Conservation (phyloP, 331 rosid genomes). For the Rosa hybrid region DNA sequence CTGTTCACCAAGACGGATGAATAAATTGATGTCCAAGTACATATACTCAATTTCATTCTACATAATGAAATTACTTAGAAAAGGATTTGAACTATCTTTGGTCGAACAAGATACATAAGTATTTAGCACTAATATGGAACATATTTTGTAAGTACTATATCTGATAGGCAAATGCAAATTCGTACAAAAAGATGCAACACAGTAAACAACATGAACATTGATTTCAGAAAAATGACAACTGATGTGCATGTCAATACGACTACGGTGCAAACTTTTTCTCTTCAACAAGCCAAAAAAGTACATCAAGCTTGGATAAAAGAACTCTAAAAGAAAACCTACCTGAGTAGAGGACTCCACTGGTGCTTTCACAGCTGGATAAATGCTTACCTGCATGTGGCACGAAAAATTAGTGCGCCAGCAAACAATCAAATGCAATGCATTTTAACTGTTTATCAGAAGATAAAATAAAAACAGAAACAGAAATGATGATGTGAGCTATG, state of each 20-base stretch:
- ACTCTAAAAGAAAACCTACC: slow-evolving; percentile 42
- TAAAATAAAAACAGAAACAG: not conserved
- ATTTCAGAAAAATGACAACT: not conserved
- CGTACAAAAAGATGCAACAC: not conserved
- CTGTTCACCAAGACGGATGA: slow-evolving; percentile 38
- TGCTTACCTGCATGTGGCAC: slow-evolving; percentile 66
- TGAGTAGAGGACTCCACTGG: slow-evolving; percentile 79
- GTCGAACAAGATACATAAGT: not conserved
- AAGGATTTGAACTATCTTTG: not conserved
- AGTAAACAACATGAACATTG: not conserved
- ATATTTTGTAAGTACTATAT: not conserved
- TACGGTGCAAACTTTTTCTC: not conserved
- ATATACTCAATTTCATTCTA: not conserved
- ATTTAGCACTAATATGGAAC: not conserved
- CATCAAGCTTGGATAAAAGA: not conserved
- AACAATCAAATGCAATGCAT: slow-evolving; percentile 13
- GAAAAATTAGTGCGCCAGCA: slow-evolving; percentile 24
- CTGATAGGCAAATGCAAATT: not conserved
- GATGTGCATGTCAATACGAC: not conserved
- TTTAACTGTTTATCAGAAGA: not conserved
- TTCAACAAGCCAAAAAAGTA: not conserved
- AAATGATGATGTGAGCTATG: not conserved
- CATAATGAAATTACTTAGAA: not conserved
- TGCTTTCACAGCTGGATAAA: slow-evolving; percentile 91
- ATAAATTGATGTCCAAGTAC: not conserved